These are phyloP conservation scores for Lentinula raphanica DNA, from an alignment of 768 basidiomycete species.

Conservation along the genomic window DNA sequence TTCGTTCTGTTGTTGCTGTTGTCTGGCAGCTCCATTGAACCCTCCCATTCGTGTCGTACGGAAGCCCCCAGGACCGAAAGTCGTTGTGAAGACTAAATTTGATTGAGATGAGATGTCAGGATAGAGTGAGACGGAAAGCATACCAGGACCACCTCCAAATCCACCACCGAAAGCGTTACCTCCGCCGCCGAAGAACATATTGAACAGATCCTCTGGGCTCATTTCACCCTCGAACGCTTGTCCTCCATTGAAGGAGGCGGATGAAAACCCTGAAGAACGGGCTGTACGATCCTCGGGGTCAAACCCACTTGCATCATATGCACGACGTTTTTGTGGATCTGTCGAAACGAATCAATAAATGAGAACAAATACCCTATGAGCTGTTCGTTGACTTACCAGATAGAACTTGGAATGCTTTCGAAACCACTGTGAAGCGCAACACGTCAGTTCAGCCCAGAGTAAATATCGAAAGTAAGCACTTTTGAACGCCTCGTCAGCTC, in stretches of 20 bases:
- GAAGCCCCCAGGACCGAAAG: slow-evolving; percentile 83
- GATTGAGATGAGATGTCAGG: slow-evolving; percentile 6
- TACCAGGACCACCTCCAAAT: slow-evolving; percentile 56
- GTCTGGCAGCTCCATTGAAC: slow-evolving; percentile 26
- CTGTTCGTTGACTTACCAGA: slow-evolving; percentile 46
- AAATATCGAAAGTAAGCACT: slow-evolving; percentile 43
- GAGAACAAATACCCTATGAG: not conserved
- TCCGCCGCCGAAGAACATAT: slow-evolving; percentile 93
- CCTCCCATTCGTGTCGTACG: slow-evolving; percentile 58
- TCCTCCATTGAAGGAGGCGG: slow-evolving; percentile 44
- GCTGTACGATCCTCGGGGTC: slow-evolving; percentile 84
- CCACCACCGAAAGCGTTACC: slow-evolving; percentile 46
- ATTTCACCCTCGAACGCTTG: slow-evolving; percentile 74
- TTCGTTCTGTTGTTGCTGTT: slow-evolving; percentile 29
- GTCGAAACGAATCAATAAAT: slow-evolving; percentile 7
- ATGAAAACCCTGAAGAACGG: slow-evolving; percentile 43
- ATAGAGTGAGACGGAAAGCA: slow-evolving; percentile 11
- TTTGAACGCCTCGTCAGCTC: slow-evolving; percentile 98
- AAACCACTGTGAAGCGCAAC: slow-evolving; percentile 65
- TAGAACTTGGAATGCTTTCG: slow-evolving; percentile 93
- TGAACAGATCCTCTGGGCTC: slow-evolving; percentile 94
- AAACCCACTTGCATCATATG: slow-evolving; percentile 75
- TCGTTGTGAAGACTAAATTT: slow-evolving; percentile 61
- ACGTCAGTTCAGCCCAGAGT: slow-evolving; percentile 7
- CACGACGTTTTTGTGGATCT: slow-evolving; percentile 88